Conservation (phyloP, 106 monocot genomes). For the Dendrobium huoshanense region DNA sequence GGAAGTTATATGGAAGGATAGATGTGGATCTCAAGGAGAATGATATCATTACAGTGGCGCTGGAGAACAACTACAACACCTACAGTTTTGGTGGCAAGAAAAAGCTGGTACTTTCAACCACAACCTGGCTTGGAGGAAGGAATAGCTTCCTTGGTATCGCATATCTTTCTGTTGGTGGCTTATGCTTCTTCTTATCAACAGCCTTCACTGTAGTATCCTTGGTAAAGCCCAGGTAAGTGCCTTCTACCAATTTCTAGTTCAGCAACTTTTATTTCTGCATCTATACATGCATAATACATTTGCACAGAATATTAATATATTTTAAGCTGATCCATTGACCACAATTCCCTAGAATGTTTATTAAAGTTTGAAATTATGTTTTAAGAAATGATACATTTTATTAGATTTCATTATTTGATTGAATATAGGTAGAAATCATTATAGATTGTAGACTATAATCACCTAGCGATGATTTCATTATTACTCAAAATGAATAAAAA, state of each 20-base stretch:
- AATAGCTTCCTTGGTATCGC: conserved; percentile 59
- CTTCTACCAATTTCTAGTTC: not conserved
- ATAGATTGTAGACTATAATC: too few species aligned
- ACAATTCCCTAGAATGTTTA: too few species aligned
- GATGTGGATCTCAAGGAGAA: conserved; percentile 43
- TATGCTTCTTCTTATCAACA: conserved; percentile 42
- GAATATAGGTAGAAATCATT: too few species aligned
- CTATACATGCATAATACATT: too few species aligned
- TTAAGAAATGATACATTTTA: too few species aligned
- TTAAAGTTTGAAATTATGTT: too few species aligned
- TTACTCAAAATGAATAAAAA: too few species aligned
- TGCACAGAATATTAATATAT: too few species aligned
- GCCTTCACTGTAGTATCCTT: conserved; percentile 42
- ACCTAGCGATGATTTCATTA: too few species aligned
- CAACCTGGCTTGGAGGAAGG: conserved; percentile 65
- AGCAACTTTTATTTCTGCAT: too few species aligned
- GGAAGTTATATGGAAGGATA: conserved; percentile 60
- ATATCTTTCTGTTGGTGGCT: conserved; percentile 44
- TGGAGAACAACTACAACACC: conserved; percentile 55
- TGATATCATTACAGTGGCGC: conserved; percentile 34
- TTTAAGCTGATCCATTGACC: too few species aligned
- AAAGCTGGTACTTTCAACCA: conserved; percentile 52
- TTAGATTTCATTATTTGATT: too few species aligned
- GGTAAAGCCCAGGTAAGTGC: conserved; percentile 47
- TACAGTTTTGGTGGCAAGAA: conserved; percentile 63